Evolutionary conservation across 1,284 basidiomycete species (phyloP), one percentile per base, ranked within the genome.

Genomic region (Golubevia pallescens): DNA sequence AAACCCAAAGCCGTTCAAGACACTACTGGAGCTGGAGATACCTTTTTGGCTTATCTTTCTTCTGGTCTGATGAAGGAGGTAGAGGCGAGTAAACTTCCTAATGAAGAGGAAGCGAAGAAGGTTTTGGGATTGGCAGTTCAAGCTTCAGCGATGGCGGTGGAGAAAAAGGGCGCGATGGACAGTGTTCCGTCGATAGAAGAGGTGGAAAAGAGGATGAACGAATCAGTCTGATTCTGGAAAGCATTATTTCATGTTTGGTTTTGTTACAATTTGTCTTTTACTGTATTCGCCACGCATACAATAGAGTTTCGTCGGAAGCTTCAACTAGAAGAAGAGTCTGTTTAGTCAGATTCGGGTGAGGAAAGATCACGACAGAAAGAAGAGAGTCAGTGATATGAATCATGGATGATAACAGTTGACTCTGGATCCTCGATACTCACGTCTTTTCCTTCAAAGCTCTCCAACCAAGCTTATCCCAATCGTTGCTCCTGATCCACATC

Each of bases 401-500:
- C n/a, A n/a, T n/a, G n/a, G n/a, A n/a, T n/a, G n/a, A n/a, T n/a
- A n/a, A n/a, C n/a, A n/a, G n/a, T n/a, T n/a, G n/a, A n/a, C n/a
- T n/a, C 34, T 57, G 56, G 23, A 55, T 3, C 38, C 28, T 16
- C 42, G 19, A 3, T 24, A 69, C 60, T 60, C 57, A 63, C 69
- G 75, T 76, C 73, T 83, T 85, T 62, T 89, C 88, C 73, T 87
- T 87, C 61, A 89, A 76, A 5, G 87, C 86, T 61, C 87, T 84
- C 70, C 86, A 87, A 0, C 88, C 88, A 8, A 88, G 78, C 61
- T 86, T 80, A 57, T 87, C 93, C 94, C 94, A 98, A 86, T 99
- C 96, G 56, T 91, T 88, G 62, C 88, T 87, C 13, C 92, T 90
- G 56, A 98, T 88, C 94, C 96, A 98, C 71, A 97, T 87, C 77